Evolutionary conservation across 2,329 filamentous ascomycete genomes (phyloP).

Genomic region (Xylaria hypoxylon): DNA sequence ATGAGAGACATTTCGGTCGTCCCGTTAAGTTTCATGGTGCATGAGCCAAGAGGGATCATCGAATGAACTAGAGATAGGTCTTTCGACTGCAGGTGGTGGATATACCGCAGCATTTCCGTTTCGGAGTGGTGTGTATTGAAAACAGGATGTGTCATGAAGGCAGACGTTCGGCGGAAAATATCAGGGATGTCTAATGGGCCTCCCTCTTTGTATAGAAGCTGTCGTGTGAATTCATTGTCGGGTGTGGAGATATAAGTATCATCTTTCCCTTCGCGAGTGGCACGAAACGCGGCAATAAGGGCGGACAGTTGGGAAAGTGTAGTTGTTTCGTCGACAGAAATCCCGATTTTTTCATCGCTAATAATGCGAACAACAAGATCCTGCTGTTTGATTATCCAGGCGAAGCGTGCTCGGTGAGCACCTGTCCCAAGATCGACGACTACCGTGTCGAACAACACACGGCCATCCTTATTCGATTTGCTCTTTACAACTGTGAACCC

Average conservation of each 20-base stretch:
- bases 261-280: constrained; percentile 18
- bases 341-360: constrained; percentile 70
- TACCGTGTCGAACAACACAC: constrained; percentile 83
- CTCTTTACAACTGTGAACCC: constrained; percentile 73
- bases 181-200: constrained; percentile 63
- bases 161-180: constrained; percentile 74
- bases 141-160: constrained; percentile 87
- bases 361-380: constrained; percentile 73
- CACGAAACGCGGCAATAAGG: constrained; percentile 43
- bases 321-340: constrained; percentile 82
- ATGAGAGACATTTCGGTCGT: constrained; percentile 93
- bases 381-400: constrained; percentile 63
- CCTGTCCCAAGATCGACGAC: constrained; percentile 67
- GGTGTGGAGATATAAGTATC: background rate
- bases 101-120: constrained; percentile 93
- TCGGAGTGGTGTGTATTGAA: constrained; percentile 97
- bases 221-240: constrained; percentile 42
- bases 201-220: constrained; percentile 52
- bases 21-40: constrained; percentile 98
- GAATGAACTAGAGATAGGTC: constrained; percentile 94
- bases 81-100: constrained; percentile 92
- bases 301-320: constrained; percentile 62
- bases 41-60: constrained; percentile 97
- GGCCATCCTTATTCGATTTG: constrained; percentile 66
- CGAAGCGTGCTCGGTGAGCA: constrained; percentile 62